Conservation (phyloP, 1,284 basidiomycete genomes). For the Meripilus lineatus region DNA sequence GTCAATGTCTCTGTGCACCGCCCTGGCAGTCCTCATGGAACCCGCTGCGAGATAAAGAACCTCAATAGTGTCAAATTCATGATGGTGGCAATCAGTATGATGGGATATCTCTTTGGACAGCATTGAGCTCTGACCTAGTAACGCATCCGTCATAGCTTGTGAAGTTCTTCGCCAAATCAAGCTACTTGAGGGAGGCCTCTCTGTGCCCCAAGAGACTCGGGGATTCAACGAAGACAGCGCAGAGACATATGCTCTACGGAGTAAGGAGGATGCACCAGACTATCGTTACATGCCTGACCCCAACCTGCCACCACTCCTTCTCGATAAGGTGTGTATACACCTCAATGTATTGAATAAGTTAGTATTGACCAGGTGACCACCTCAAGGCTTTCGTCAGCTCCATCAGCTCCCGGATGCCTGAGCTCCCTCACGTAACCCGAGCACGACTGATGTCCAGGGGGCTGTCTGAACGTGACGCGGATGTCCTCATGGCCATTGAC, state of each 20-base stretch:
- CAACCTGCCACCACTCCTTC: constrained; percentile 76
- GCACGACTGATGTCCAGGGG: constrained; percentile 49
- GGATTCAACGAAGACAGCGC: constrained; percentile 84
- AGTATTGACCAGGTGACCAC: neutral
- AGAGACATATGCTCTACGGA: constrained; percentile 79
- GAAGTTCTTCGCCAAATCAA: constrained; percentile 73
- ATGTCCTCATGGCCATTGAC: constrained; percentile 76
- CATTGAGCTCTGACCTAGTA: constrained; percentile 5
- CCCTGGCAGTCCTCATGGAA: constrained; percentile 63
- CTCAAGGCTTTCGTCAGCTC: constrained; percentile 54
- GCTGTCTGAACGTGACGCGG: constrained; percentile 62
- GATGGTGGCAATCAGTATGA: constrained; percentile 79
- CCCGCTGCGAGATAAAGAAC: constrained; percentile 96
- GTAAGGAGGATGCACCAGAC: constrained; percentile 92
- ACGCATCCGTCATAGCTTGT: constrained; percentile 35
- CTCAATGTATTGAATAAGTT: neutral
- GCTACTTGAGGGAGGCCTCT: constrained; percentile 43
- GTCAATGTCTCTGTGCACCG: constrained; percentile 91
- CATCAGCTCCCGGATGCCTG: constrained; percentile 62
- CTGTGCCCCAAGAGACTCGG: constrained; percentile 82
- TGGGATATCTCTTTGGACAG: constrained; percentile 11
- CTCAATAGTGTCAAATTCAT: constrained; percentile 90
- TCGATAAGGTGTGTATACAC: constrained; percentile 49
- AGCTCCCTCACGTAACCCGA: constrained; percentile 70
- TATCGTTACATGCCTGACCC: constrained; percentile 99